These are phyloP conservation scores for Pleurozium schreberi DNA, from an alignment of 225 moss, liverwort and hornwort species.

Conservation along the genomic window DNA sequence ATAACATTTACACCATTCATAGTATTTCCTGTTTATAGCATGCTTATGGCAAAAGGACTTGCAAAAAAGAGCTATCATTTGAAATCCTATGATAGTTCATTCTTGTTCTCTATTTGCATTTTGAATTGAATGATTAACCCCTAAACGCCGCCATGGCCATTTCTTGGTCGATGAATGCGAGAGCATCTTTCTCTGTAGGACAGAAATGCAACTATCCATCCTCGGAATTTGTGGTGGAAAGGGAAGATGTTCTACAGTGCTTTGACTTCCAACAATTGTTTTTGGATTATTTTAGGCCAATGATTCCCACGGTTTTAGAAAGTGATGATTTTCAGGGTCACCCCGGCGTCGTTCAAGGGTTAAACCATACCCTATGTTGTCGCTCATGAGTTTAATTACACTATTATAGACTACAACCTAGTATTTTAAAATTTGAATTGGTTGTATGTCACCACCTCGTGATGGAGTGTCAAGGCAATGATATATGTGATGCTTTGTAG, in stretches of 20 bases:
- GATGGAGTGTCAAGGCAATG: rapidly evolving
- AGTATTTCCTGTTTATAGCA: not conserved
- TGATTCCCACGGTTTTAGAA: too few relatives aligned
- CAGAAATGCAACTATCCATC: too few relatives aligned
- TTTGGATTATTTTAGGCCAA: too few relatives aligned
- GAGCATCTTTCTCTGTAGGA: too few relatives aligned
- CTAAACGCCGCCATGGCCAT: too few relatives aligned
- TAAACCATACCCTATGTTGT: not conserved
- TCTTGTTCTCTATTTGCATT: not conserved
- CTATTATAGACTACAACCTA: not conserved
- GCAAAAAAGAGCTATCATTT: not conserved
- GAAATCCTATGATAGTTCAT: not conserved
- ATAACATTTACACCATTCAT: not conserved
- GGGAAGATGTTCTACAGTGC: too few relatives aligned
- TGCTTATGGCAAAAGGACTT: not conserved
- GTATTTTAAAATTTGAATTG: not conserved
- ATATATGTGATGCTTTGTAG: too few relatives aligned
- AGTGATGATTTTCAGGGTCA: too few relatives aligned
- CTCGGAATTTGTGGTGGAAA: too few relatives aligned
- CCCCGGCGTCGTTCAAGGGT: too few relatives aligned
- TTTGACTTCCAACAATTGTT: too few relatives aligned
- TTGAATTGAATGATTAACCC: not conserved
- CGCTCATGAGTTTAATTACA: not conserved
- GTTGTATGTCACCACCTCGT: not conserved
- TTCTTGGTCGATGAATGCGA: too few relatives aligned